Conservation (phyloP, 345 rosid species). For the Iberis pinnata region DNA sequence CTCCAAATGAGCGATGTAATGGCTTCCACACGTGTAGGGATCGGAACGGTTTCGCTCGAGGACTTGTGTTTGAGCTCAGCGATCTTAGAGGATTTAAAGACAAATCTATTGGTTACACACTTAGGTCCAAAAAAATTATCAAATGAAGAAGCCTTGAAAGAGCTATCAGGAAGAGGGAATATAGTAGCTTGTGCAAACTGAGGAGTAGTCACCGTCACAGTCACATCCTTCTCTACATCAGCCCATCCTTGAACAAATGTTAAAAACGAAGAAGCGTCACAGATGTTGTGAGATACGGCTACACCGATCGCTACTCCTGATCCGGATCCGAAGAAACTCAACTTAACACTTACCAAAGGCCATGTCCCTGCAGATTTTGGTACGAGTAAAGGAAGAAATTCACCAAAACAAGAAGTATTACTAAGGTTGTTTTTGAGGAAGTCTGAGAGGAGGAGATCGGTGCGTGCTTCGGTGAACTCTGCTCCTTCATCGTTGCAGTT, state of each 20-base stretch:
- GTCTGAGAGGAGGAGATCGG: constrained; percentile 22
- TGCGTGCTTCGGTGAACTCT: constrained; percentile 29
- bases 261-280: constrained; percentile 37
- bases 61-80: constrained; percentile 24
- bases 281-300: constrained; percentile 37
- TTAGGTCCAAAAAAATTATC: background rate
- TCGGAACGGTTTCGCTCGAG: background rate
- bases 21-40: constrained; percentile 34
- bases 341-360: constrained; percentile 11
- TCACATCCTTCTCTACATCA: background rate
- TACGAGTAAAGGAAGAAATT: background rate
- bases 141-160: background rate
- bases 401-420: background rate
- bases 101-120: constrained; percentile 11
- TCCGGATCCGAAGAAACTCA: constrained; percentile 35
- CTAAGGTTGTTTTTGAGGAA: constrained; percentile 12
- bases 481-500: constrained; percentile 40
- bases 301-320: constrained; percentile 36
- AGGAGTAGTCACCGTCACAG: background rate
- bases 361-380: background rate
- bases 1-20: constrained; percentile 27
- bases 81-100: constrained; percentile 22
- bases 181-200: constrained; percentile 11
- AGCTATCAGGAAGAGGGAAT: constrained; percentile 15
- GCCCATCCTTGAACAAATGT: constrained; percentile 25